Percentiles rank a stretch among this genome's conserved stretches.
phyloP scores from a whole-genome alignment of 2,329 filamentous ascomycete genomes.

The Diplodia seriata region DNA sequence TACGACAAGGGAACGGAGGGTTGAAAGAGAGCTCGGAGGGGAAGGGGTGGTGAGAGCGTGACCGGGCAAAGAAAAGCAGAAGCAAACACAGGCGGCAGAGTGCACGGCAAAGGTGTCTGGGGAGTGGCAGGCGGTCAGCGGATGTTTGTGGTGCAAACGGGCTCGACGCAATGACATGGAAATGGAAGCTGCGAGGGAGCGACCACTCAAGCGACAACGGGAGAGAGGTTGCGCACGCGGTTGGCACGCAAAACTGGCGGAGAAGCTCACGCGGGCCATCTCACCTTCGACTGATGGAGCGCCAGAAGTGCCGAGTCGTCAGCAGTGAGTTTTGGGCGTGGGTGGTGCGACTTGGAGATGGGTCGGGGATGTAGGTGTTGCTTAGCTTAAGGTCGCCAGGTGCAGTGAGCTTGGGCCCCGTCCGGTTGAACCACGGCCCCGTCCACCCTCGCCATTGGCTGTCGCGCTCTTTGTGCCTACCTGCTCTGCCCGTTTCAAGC shows the following conservation, averaged over 20 bases:
- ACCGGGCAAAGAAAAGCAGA: not conserved
- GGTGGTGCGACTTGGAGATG: not conserved
- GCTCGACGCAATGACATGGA: not conserved
- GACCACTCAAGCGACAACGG: conserved; percentile 6
- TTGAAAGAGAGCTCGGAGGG: not conserved
- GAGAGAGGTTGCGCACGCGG: conserved; percentile 14
- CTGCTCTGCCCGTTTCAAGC: not conserved
- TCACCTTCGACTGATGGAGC: conserved; percentile 6
- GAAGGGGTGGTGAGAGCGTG: not conserved
- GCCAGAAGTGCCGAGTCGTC: conserved; percentile 5
- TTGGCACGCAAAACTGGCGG: not conserved
- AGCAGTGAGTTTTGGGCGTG: conserved; percentile 1
- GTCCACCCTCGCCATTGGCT: not conserved
- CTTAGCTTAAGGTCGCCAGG: not conserved
- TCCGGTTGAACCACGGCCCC: not conserved
- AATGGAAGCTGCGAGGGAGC: conserved; percentile 1
- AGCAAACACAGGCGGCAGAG: conserved; percentile 2
- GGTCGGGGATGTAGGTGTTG: conserved; percentile 16
- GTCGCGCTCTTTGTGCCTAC: not conserved
- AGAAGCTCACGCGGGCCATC: conserved; percentile 2
- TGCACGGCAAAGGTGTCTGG: not conserved
- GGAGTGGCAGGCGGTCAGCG: not conserved
- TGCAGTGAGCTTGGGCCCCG: not conserved
- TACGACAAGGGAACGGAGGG: not conserved
- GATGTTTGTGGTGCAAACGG: not conserved